Evolutionary conservation across 2,329 filamentous ascomycete species (phyloP).

Genomic region (Ceratocystis albifundus): DNA sequence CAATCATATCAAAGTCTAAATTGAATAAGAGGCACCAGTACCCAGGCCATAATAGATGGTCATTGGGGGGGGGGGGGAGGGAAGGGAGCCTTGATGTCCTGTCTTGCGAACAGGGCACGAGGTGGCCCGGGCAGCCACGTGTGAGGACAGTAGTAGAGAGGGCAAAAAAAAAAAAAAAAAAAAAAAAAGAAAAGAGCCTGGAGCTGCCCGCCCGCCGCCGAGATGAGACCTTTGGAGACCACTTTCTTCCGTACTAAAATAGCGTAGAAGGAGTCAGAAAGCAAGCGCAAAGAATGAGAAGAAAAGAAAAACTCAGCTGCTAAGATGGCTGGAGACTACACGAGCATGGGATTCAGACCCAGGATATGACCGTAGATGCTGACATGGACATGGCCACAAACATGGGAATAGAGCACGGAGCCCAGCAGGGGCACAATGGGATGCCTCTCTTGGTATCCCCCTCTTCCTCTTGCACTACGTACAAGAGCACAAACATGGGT

Average conservation of each 20-base stretch:
- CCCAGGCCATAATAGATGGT: no score
- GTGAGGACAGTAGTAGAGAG: not conserved
- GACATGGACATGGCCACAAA: not conserved
- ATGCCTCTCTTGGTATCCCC: conserved; percentile 2
- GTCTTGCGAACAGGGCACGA: not conserved
- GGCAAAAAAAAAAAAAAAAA: not conserved
- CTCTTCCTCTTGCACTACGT: not conserved
- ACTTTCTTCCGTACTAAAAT: conserved; percentile 1
- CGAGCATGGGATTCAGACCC: not conserved
- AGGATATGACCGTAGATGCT: not conserved
- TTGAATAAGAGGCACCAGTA: no score
- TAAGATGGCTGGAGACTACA: conserved; percentile 5
- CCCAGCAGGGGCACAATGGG: not conserved
- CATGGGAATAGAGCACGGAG: not conserved
- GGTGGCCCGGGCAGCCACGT: conserved; percentile 5
- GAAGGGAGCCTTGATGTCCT: not conserved
- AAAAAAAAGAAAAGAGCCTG: not conserved
- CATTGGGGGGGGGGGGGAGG: no score
- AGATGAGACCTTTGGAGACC: conserved; percentile 2
- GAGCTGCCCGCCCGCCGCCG: not conserved
- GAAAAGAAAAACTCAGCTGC: not conserved
- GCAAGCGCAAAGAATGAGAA: not conserved
- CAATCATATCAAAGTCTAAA: not conserved
- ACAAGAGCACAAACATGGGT: not conserved
- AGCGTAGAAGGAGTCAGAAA: conserved; percentile 1